Evolutionary conservation across 768 basidiomycete species (phyloP).

Genomic region (Leccinum uliginosum): DNA sequence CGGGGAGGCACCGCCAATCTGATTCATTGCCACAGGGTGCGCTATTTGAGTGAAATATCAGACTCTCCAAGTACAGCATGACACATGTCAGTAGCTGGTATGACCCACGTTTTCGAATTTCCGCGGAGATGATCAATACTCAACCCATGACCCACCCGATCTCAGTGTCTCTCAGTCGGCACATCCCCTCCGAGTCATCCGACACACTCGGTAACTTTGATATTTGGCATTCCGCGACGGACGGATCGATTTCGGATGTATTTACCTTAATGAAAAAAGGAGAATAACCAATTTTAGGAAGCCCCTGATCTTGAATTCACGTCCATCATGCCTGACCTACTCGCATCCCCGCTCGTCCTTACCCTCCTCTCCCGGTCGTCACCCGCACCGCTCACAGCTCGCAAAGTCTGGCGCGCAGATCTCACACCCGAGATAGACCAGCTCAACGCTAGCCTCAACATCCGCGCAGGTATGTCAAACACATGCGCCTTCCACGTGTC

Average conservation of each 20-base stretch:
- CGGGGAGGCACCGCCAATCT: neutral
- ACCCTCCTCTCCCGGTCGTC: conserved; percentile 14
- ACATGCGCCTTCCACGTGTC: neutral
- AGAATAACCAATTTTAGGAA: neutral
- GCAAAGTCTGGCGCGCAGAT: conserved; percentile 12
- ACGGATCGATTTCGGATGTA: neutral
- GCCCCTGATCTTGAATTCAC: neutral
- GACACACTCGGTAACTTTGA: too few relatives aligned
- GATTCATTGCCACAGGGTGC: neutral
- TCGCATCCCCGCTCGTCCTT: conserved; percentile 13
- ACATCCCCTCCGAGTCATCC: too few relatives aligned
- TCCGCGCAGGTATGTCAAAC: conserved; percentile 12
- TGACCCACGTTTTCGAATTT: too few relatives aligned
- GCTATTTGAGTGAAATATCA: neutral
- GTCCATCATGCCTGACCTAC: conserved; percentile 3
- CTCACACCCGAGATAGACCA: conserved; percentile 18
- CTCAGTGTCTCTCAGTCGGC: too few relatives aligned
- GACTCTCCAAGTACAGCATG: neutral
- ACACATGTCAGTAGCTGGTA: too few relatives aligned
- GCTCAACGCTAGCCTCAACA: conserved; percentile 10
- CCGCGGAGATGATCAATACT: too few relatives aligned
- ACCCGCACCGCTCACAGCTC: conserved; percentile 10
- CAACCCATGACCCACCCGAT: too few relatives aligned
- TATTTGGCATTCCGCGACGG: neutral
- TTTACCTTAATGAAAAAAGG: neutral